These are phyloP conservation scores for Wakefieldia striispora DNA, from an alignment of 768 basidiomycete genomes.

Conservation along the genomic window DNA sequence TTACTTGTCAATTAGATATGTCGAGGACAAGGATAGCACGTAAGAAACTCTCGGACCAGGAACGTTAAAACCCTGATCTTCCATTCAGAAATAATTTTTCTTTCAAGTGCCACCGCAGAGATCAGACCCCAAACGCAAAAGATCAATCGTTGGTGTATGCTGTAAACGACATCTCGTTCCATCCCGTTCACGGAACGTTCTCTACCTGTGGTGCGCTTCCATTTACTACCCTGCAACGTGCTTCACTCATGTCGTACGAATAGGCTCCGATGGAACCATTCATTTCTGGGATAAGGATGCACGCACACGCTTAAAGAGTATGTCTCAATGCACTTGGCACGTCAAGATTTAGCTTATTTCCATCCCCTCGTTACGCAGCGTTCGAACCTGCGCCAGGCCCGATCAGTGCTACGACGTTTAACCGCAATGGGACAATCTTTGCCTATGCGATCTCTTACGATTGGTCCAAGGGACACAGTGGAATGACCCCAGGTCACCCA, in stretches of 20 bases:
- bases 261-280: conserved; percentile 81
- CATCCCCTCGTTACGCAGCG: conserved; percentile 38
- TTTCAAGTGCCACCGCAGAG: conserved; percentile 79
- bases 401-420: conserved; percentile 79
- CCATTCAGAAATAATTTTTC: conserved; percentile 70
- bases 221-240: conserved; percentile 21
- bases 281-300: conserved; percentile 96
- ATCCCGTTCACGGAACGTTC: conserved; percentile 82
- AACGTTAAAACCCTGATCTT: background rate
- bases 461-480: conserved; percentile 90
- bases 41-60: conserved; percentile 34
- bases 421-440: conserved; percentile 83
- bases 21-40: conserved; percentile 80
- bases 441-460: conserved; percentile 93
- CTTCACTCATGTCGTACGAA: conserved; percentile 11
- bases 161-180: conserved; percentile 86
- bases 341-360: conserved; percentile 1
- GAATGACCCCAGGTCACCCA: conserved; percentile 65
- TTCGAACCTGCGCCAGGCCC: conserved; percentile 77
- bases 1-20: conserved; percentile 51
- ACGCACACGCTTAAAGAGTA: conserved; percentile 88
- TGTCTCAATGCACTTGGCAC: background rate
- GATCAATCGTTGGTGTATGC: conserved; percentile 73
- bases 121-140: conserved; percentile 52
- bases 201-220: conserved; percentile 63